phyloP scores from a whole-genome alignment of 2,329 filamentous ascomycete genomes.

The Penicillium sp. region DNA sequence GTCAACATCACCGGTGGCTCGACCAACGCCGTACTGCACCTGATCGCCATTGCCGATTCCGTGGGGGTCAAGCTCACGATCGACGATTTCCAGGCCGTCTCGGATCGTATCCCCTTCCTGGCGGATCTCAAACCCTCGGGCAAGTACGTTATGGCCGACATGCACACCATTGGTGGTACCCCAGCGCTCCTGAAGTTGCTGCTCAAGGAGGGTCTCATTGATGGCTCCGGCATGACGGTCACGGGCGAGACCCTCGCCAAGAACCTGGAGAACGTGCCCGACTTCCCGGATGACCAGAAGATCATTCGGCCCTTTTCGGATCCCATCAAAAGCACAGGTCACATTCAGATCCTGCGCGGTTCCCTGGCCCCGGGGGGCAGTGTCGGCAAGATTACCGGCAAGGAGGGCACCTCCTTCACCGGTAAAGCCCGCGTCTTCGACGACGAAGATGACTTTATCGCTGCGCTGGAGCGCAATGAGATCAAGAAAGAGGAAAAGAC shows the following conservation, averaged over 20 bases:
- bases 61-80: slow-evolving; percentile 79
- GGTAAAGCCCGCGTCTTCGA: slow-evolving; percentile 71
- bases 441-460: slow-evolving; percentile 66
- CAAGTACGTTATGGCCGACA: slow-evolving; percentile 61
- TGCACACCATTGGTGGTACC: slow-evolving; percentile 57
- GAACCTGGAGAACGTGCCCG: slow-evolving; percentile 58
- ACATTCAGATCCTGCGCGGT: slow-evolving; percentile 70
- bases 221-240: slow-evolving; percentile 60
- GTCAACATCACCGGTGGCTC: slow-evolving; percentile 80
- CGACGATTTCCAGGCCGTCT: slow-evolving; percentile 81
- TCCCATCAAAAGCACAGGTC: slow-evolving; percentile 68
- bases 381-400: slow-evolving; percentile 74
- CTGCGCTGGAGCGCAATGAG: slow-evolving; percentile 63
- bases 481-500: slow-evolving; percentile 75
- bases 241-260: slow-evolving; percentile 59
- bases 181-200: slow-evolving; percentile 58
- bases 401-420: slow-evolving; percentile 66
- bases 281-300: slow-evolving; percentile 66
- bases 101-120: slow-evolving; percentile 73
- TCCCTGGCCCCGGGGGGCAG: slow-evolving; percentile 66
- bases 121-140: slow-evolving; percentile 78
- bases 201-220: slow-evolving; percentile 57
- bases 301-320: slow-evolving; percentile 67
- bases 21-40: slow-evolving; percentile 80
- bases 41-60: slow-evolving; percentile 79